These are phyloP conservation scores for Poa annua DNA, from an alignment of 176 grass and related monocot species.

Conservation along the genomic window DNA sequence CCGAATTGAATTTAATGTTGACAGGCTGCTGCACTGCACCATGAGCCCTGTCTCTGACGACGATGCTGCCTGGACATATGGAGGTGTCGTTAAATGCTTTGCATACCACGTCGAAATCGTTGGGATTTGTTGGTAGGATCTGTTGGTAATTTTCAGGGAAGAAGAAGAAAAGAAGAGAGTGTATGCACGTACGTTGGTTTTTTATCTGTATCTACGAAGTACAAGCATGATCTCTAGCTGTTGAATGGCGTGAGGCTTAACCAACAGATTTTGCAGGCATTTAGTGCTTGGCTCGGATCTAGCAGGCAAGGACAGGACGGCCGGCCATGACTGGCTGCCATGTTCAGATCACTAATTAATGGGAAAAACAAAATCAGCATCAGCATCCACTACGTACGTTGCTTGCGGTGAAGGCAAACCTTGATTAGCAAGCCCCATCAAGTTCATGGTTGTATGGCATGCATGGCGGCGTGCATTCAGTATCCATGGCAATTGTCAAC, in stretches of 20 bases:
- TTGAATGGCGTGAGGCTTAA: too few species aligned
- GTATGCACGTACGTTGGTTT: too few species aligned
- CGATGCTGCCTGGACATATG: too few species aligned
- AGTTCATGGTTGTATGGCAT: not conserved
- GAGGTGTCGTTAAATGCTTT: not conserved
- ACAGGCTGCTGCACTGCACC: too few species aligned
- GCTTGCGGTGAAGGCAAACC: not conserved
- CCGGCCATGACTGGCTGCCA: not conserved
- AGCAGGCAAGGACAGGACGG: not conserved
- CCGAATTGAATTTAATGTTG: too few species aligned
- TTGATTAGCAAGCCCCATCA: not conserved
- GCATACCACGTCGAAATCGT: not conserved
- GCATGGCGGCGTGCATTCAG: not conserved
- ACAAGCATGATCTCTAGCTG: too few species aligned
- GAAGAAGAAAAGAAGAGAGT: too few species aligned
- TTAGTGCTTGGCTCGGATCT: slow-evolving; percentile 19
- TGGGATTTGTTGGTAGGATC: too few species aligned
- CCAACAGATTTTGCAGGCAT: slow-evolving; percentile 29
- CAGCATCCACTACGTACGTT: not conserved
- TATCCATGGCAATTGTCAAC: not conserved
- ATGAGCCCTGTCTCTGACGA: too few species aligned
- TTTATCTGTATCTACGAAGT: too few species aligned
- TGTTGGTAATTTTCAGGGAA: too few species aligned
- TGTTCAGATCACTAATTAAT: not conserved
- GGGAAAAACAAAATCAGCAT: not conserved